A percentile compares a stretch with the other conserved stretches of the same genome.
Conservation (phyloP, 306 rosid species). For the Lupinus albus region DNA sequence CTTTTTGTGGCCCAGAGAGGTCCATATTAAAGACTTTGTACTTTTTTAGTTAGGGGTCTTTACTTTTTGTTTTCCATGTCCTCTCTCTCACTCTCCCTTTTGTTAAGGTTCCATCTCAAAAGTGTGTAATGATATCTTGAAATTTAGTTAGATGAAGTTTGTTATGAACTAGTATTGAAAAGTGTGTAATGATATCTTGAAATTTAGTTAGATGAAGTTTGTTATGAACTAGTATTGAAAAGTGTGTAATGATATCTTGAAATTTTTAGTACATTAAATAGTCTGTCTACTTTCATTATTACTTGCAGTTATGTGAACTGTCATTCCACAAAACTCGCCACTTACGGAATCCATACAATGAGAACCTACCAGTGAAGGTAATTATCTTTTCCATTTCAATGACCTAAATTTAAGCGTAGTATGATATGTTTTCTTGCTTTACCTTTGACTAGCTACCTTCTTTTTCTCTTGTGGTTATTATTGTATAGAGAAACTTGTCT, state of each 20-base stretch:
- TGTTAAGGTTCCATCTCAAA: too few species aligned
- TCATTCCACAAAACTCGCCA: conserved; percentile 99
- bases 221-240: conserved; percentile 11
- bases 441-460: conserved; percentile 6
- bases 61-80: too few species aligned
- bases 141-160: too few species aligned
- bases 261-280: conserved; percentile 28
- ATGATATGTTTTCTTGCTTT: conserved; percentile 34
- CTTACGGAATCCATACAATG: conserved; percentile 95
- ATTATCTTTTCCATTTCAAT: conserved; percentile 41
- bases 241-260: conserved; percentile 24
- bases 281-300: conserved; percentile 44
- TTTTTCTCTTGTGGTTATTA: not conserved
- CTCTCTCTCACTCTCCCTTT: too few species aligned
- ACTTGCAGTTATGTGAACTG: conserved; percentile 88
- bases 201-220: too few species aligned
- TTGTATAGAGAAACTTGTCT: not conserved
- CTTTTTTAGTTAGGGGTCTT: not conserved
- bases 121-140: too few species aligned
- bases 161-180: conserved; percentile 11
- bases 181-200: too few species aligned
- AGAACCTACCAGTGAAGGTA: conserved; percentile 98
- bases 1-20: not conserved
- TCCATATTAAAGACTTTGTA: not conserved
- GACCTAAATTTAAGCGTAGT: conserved; percentile 22